phyloP scores from a whole-genome alignment of 1,139 yeast genomes.

The Taphrina betulina region DNA sequence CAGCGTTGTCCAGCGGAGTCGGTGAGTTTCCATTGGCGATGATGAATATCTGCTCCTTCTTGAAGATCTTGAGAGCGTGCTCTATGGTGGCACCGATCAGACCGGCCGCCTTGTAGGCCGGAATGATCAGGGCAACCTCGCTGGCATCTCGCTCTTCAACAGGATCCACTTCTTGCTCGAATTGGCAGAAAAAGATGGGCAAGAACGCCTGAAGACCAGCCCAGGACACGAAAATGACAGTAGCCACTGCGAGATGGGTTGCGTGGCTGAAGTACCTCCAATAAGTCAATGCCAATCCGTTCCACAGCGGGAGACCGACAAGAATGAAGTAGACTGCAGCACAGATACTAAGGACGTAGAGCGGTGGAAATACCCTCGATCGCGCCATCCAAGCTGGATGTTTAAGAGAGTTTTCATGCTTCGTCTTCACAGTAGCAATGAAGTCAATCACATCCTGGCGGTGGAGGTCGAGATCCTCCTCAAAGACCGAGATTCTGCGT shows the following conservation, averaged over 20 bases:
- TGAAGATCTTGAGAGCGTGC: slow-evolving; percentile 17
- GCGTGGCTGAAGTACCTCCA: slow-evolving; percentile 7
- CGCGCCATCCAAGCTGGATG: background rate
- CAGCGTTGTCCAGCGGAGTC: slow-evolving; percentile 16
- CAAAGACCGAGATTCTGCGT: slow-evolving; percentile 9
- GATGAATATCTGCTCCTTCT: slow-evolving; percentile 17
- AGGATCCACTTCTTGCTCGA: slow-evolving; percentile 23
- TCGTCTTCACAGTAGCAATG: slow-evolving; percentile 14
- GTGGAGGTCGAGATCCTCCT: slow-evolving; percentile 16
- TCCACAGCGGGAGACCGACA: slow-evolving; percentile 11
- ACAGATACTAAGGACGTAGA: background rate
- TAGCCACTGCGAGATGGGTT: background rate
- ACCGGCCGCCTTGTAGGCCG: slow-evolving; percentile 25
- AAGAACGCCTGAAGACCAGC: slow-evolving; percentile 16
- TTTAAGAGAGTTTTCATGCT: background rate
- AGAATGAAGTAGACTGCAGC: background rate
- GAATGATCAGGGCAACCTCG: slow-evolving; percentile 17
- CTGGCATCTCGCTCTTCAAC: slow-evolving; percentile 12
- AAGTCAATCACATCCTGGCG: slow-evolving; percentile 14
- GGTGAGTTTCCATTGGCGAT: slow-evolving; percentile 15
- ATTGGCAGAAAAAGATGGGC: slow-evolving; percentile 11
- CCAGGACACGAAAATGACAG: slow-evolving; percentile 4
- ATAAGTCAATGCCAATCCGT: slow-evolving; percentile 11
- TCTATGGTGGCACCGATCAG: slow-evolving; percentile 17
- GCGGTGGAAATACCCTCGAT: slow-evolving; percentile 9